phyloP scores from a whole-genome alignment of 2,329 filamentous ascomycete genomes.

The Aschersonia sp. region DNA sequence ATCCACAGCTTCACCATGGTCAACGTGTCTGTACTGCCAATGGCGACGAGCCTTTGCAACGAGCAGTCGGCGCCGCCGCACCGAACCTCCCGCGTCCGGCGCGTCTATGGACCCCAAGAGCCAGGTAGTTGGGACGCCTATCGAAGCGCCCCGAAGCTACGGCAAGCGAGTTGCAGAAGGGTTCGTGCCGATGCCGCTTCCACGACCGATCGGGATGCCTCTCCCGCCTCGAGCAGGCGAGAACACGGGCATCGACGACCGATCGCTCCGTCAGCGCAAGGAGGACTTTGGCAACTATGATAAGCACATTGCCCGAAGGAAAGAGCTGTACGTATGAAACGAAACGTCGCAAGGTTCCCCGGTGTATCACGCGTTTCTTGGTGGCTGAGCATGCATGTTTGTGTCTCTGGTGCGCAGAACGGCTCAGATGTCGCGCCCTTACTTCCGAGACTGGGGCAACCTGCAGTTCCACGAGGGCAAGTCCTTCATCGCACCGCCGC shows the following conservation, averaged over 20 bases:
- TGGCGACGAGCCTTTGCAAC: conserved; percentile 32
- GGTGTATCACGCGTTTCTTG: not conserved
- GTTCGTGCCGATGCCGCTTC: conserved; percentile 45
- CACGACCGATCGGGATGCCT: conserved; percentile 69
- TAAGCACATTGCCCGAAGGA: conserved; percentile 64
- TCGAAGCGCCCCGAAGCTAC: conserved; percentile 44
- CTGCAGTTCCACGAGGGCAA: conserved; percentile 76
- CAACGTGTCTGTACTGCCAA: conserved; percentile 31
- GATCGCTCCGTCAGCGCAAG: conserved; percentile 52
- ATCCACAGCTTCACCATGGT: not conserved
- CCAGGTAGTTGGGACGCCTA: conserved; percentile 29
- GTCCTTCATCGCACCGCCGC: conserved; percentile 72
- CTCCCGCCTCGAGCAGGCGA: conserved; percentile 62
- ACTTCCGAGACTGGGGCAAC: conserved; percentile 92
- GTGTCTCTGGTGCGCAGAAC: conserved; percentile 32
- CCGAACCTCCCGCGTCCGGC: conserved; percentile 20
- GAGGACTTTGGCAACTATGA: conserved; percentile 77
- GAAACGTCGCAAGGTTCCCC: not conserved
- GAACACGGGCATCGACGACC: conserved; percentile 63
- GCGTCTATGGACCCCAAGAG: conserved; percentile 21
- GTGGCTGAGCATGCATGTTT: not conserved
- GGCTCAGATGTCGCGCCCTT: conserved; percentile 66
- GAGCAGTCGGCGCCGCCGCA: conserved; percentile 19
- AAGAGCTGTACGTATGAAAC: conserved; percentile 49
- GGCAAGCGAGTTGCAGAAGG: conserved; percentile 35